Evolutionary conservation across 495 filamentous ascomycete genomes (phyloP).

Genomic region (Apiosordaria backusii): DNA sequence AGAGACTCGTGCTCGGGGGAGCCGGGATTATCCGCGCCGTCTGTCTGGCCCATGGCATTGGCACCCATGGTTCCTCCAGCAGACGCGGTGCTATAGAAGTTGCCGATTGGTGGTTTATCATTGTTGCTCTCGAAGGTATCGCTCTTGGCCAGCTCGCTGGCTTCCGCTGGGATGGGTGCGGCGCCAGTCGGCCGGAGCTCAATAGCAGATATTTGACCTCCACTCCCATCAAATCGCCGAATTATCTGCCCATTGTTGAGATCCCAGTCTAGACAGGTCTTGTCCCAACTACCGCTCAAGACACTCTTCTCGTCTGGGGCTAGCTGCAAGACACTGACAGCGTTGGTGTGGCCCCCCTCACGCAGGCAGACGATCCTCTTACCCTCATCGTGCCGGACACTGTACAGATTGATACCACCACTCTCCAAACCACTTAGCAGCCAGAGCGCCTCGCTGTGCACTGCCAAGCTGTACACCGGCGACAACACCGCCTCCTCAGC

Average conservation of each 20-base stretch:
- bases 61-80: slow-evolving; percentile 7
- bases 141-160: slow-evolving; percentile 55
- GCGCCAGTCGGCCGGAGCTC: slow-evolving; percentile 78
- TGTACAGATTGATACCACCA: slow-evolving; percentile 88
- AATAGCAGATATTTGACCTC: slow-evolving; percentile 81
- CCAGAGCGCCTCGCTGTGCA: slow-evolving; percentile 88
- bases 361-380: slow-evolving; percentile 74
- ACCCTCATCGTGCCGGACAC: slow-evolving; percentile 92
- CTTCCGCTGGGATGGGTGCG: slow-evolving; percentile 69
- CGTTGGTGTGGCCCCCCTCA: slow-evolving; percentile 72
- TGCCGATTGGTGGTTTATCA: slow-evolving; percentile 47
- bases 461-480: slow-evolving; percentile 89
- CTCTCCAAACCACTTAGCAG: slow-evolving; percentile 84
- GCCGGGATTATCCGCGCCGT: slow-evolving; percentile 36
- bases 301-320: slow-evolving; percentile 82
- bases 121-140: slow-evolving; percentile 62
- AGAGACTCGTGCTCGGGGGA: slow-evolving; percentile 80
- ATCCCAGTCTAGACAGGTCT: slow-evolving; percentile 91
- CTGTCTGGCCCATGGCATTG: not conserved
- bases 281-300: slow-evolving; percentile 95
- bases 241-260: slow-evolving; percentile 78
- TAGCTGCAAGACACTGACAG: slow-evolving; percentile 82
- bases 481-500: slow-evolving; percentile 60
- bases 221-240: slow-evolving; percentile 69
- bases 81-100: slow-evolving; percentile 40